Base-by-base conservation (phyloP, 805 yeast genomes). In the Saccharomycopsis fibuligera region DNA sequence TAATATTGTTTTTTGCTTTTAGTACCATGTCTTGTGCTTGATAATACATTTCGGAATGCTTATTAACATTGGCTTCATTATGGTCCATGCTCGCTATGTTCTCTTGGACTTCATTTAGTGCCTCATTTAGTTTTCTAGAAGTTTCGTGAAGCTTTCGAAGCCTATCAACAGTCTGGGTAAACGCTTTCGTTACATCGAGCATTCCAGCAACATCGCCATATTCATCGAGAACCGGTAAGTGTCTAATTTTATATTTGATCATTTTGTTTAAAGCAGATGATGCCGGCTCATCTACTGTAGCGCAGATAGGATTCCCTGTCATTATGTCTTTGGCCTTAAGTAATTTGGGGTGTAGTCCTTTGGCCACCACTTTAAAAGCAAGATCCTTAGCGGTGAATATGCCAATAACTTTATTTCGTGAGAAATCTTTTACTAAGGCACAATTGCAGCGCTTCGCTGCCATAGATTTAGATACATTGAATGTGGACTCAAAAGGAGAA, bases 371-470 rank as follows among this genome's bases (percentile, higher is more conserved):
- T 33, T 72, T 61, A 35, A 69, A 69, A 0, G 75, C 75, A n/a
- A 72, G 57, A 54, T 72, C 77, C 50, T 69, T 71, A 0, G 76
- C 70, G 1, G 77, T 72, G 41, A 69, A 61, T 5, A 72, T 57
- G 1, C 76, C 76, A n/a, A 65, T 51, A 19, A 68, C 54, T 43
- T 58, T 58, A 4, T 56, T 58, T 3, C 62, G 51, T 6, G 44
- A 53, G 31, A 49, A 49, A 39, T 62, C 64, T 35, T 60, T 65
- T 12, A 72, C 69, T 4, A 71, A 57, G 3, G 70, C 63, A 56
- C 75, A 72, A 51, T 71, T 70, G n/a, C 64, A 63, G 33, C 71
- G 55, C 29, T 60, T 58, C n/a, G 63, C 62, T 9, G 64, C 64
- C 75, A 72, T 70, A 31, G 59, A 46, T 9, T 58, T 57, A 1